A percentile compares a stretch with the other conserved stretches of the same genome.
Evolutionary conservation across 2,329 filamentous ascomycete species (phyloP).

Genomic region (Aspergillus sp.): DNA sequence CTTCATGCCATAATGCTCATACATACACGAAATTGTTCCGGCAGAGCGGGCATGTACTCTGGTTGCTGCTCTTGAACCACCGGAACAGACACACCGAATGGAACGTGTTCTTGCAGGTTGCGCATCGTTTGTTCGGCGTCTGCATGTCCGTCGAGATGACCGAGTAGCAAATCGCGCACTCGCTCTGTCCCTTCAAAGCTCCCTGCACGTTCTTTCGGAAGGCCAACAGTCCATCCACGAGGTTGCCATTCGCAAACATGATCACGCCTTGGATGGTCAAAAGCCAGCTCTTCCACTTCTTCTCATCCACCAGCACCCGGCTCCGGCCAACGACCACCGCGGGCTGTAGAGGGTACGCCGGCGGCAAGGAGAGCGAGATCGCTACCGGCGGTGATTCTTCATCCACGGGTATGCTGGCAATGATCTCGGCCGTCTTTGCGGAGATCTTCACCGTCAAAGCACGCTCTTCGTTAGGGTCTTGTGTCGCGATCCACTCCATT

Average conservation of each 20-base stretch:
- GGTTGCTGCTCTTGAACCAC: slow-evolving; percentile 94
- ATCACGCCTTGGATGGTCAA: slow-evolving; percentile 87
- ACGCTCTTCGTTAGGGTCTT: slow-evolving; percentile 51
- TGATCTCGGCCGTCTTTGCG: slow-evolving; percentile 69
- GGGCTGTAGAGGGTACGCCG: slow-evolving; percentile 76
- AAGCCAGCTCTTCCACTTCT: slow-evolving; percentile 91
- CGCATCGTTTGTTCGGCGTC: slow-evolving; percentile 86
- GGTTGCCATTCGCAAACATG: slow-evolving; percentile 82
- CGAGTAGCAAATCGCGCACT: slow-evolving; percentile 96
- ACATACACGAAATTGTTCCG: slow-evolving; percentile 70
- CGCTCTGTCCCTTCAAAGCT: slow-evolving; percentile 85
- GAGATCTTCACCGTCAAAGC: slow-evolving; percentile 68
- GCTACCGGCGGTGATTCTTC: slow-evolving; percentile 79
- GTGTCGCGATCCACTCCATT: slow-evolving; percentile 39
- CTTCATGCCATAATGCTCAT: background rate
- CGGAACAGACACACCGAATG: slow-evolving; percentile 87
- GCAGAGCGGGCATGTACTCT: slow-evolving; percentile 88
- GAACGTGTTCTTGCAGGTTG: slow-evolving; percentile 91
- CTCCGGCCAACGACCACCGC: slow-evolving; percentile 74
- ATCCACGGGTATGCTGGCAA: slow-evolving; percentile 82
- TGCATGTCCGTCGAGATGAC: slow-evolving; percentile 86
- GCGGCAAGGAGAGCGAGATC: slow-evolving; percentile 75
- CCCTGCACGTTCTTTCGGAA: slow-evolving; percentile 86
- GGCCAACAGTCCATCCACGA: slow-evolving; percentile 80
- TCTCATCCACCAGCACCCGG: slow-evolving; percentile 82